phyloP scores from a whole-genome alignment of 2,329 filamentous ascomycete species.

The Rhynchosporium graminicola region DNA sequence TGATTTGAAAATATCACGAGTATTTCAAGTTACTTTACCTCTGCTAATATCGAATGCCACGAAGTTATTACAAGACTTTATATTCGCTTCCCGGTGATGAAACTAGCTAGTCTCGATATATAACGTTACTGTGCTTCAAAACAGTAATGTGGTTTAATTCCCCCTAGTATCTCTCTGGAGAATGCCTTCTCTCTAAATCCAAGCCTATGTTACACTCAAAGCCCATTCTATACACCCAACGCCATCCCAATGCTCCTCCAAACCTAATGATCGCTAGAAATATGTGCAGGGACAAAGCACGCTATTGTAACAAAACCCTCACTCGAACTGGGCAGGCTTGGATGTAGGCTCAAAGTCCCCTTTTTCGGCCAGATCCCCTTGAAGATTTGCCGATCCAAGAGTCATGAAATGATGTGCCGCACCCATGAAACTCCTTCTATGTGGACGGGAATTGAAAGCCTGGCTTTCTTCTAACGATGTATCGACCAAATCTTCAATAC shows the following conservation, averaged over 20 bases:
- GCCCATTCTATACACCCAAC: conserved; percentile 32
- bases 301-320: conserved; percentile 18
- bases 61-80: too few species aligned
- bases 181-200: conserved; percentile 17
- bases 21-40: too few species aligned
- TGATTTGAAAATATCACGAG: too few species aligned
- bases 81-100: too few species aligned
- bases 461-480: conserved; percentile 53
- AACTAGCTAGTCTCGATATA: too few species aligned
- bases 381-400: conserved; percentile 55
- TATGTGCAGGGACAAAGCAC: conserved; percentile 27
- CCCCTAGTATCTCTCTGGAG: conserved; percentile 3
- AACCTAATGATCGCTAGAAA: conserved; percentile 28
- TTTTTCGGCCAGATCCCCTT: conserved; percentile 29
- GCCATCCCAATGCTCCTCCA: conserved; percentile 35
- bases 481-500: conserved; percentile 39
- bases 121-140: background rate
- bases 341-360: conserved; percentile 19
- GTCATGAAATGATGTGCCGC: conserved; percentile 43
- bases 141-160: background rate
- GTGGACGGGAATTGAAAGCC: conserved; percentile 53
- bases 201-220: conserved; percentile 25
- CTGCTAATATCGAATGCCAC: too few species aligned
- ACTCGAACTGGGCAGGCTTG: conserved; percentile 33
- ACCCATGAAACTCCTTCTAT: conserved; percentile 57